Evolutionary conservation across 768 basidiomycete species (phyloP), one percentile per base, ranked within the genome.

Genomic region (Russula foetens): DNA sequence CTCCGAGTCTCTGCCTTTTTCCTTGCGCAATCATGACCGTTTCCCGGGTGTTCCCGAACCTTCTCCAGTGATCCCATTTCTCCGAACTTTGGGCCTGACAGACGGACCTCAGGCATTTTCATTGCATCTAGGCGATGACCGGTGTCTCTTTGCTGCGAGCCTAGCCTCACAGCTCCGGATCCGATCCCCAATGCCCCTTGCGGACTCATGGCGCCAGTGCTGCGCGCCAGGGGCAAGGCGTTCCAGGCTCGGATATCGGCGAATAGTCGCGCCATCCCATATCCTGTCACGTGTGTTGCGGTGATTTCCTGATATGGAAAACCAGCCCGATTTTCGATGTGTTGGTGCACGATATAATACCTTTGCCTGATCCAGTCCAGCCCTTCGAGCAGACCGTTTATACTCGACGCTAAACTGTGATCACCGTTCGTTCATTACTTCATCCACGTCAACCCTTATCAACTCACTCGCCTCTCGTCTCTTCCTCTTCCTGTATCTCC

Each of bases 221-320:
- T 5, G 9, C 31, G 31, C 19, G 24, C 45, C 7, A 24, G 39
- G 4, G 15, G n/a, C n/a, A n/a, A n/a, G 3, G 39, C 2, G 39
- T 14, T 41, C 39, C 39, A 41, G 39, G 17, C 39, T 41, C 39
- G 39, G 46, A 47, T 24, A 47, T 15, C 7, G 8, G 24, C 24
- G 24, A n/a, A n/a, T n/a, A n/a, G n/a, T n/a, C n/a, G n/a, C n/a
- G n/a, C n/a, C n/a, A n/a, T n/a, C n/a, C n/a, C n/a, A n/a, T n/a
- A n/a, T 7, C 19, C 3, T 8, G 50, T 59, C 58, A 59, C 58
- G 58, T 59, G 58, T 8, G 2, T 17, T 8, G 2, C 6, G 41
- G 23, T 8, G 7, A 26, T 35, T 49, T 60, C 59, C 59, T 29
- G 41, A 60, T 56, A 50, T 50, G 48, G 59, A 35, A 33, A n/a